Evolutionary conservation across 1,284 basidiomycete species (phyloP).

Genomic region (Boletus semigastroideus): DNA sequence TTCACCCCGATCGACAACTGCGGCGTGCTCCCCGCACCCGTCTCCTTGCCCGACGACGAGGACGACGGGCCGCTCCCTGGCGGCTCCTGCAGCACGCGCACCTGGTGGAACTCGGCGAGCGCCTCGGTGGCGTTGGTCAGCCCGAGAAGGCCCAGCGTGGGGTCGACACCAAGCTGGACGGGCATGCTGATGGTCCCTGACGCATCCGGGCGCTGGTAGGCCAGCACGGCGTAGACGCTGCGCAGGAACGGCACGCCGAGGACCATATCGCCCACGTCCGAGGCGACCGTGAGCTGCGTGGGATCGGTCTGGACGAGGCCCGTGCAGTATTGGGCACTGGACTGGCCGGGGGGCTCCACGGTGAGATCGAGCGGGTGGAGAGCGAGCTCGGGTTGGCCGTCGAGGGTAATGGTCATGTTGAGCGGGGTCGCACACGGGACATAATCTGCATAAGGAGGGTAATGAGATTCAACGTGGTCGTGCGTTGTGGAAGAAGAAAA

Average conservation of each 20-base stretch:
- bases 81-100: conserved; percentile 61
- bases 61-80: conserved; percentile 32
- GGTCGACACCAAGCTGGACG: conserved; percentile 34
- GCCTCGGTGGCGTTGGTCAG: conserved; percentile 60
- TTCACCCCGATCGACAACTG: conserved; percentile 56
- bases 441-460: conserved; percentile 51
- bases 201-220: conserved; percentile 49
- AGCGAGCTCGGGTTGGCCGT: conserved; percentile 52
- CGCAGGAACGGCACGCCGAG: conserved; percentile 75
- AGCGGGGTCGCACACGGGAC: conserved; percentile 66
- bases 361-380: conserved; percentile 74
- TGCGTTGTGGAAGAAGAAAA: neutral
- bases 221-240: conserved; percentile 71
- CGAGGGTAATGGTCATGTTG: conserved; percentile 66
- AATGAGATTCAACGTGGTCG: conserved; percentile 1
- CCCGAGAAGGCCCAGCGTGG: conserved; percentile 55
- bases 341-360: conserved; percentile 36
- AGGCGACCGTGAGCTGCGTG: conserved; percentile 34
- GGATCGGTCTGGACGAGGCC: conserved; percentile 65
- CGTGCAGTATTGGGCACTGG: conserved; percentile 50
- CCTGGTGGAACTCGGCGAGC: conserved; percentile 61
- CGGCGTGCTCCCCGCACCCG: conserved; percentile 28
- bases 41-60: neutral
- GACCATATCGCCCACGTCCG: conserved; percentile 57
- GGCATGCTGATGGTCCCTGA: conserved; percentile 44